Conservation (phyloP, 1,284 basidiomycete genomes). For the Somion occarium region DNA sequence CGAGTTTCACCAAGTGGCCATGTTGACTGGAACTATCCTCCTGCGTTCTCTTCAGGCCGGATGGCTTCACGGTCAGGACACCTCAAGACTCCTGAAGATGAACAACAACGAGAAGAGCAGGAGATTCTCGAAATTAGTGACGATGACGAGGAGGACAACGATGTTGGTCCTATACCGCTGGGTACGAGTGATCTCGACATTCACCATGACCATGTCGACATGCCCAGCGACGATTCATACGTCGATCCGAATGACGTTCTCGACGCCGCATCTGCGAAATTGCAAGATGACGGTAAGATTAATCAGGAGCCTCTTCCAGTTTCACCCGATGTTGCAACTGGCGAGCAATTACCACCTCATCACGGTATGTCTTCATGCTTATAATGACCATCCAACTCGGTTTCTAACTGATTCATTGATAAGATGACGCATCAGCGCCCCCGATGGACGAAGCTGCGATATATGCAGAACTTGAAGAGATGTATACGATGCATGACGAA, state of each 20-base stretch:
- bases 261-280: no score
- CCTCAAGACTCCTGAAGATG: slow-evolving; percentile 11
- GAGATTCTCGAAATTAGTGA: slow-evolving; percentile 25
- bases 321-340: no score
- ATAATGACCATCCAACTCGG: no score
- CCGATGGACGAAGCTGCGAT: slow-evolving; percentile 9
- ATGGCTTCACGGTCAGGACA: slow-evolving; percentile 24
- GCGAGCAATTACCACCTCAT: no score
- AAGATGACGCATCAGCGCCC: no score
- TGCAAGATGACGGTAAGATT: no score
- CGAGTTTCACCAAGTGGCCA: slow-evolving; percentile 18
- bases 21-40: slow-evolving; percentile 35
- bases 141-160: slow-evolving; percentile 21
- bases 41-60: slow-evolving; percentile 30
- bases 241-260: background rate
- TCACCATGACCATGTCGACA: slow-evolving; percentile 6
- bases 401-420: no score
- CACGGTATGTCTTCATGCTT: no score
- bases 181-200: slow-evolving; percentile 23
- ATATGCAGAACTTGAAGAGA: background rate
- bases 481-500: background rate
- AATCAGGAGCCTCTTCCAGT: no score
- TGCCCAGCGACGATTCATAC: slow-evolving; percentile 3
- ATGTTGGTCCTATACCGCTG: slow-evolving; percentile 14
- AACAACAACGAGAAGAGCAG: background rate